A percentile compares a stretch with the other conserved stretches of the same genome.
Evolutionary conservation across 2,329 filamentous ascomycete species (phyloP).

Genomic region (Arachnomyces sp.): DNA sequence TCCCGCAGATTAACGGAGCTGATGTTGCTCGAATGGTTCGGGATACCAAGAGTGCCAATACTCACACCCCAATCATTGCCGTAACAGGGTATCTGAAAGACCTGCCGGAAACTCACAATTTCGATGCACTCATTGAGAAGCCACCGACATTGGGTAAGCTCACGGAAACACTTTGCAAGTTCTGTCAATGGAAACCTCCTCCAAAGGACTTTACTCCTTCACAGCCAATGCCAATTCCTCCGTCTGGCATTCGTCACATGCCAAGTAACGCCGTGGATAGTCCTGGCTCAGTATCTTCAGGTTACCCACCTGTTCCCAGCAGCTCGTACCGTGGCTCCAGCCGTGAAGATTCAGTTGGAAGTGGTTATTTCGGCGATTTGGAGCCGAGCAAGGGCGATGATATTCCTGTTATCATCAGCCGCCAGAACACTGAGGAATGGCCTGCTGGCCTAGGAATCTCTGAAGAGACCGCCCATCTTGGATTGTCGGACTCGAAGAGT

Average conservation of each 20-base stretch:
- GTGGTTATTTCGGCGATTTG: slow-evolving; percentile 75
- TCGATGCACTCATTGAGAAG: slow-evolving; percentile 92
- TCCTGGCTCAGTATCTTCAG: slow-evolving; percentile 68
- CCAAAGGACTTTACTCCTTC: slow-evolving; percentile 47
- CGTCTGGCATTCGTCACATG: slow-evolving; percentile 55
- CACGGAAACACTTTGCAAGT: slow-evolving; percentile 73
- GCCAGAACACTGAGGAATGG: slow-evolving; percentile 71
- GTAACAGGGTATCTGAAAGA: slow-evolving; percentile 98
- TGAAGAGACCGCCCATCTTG: slow-evolving; percentile 40
- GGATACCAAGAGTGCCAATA: slow-evolving; percentile 91
- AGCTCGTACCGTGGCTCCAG: slow-evolving; percentile 73
- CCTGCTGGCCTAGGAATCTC: slow-evolving; percentile 68
- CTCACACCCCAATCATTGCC: slow-evolving; percentile 88
- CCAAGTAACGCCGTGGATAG: slow-evolving; percentile 65
- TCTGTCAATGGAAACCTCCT: slow-evolving; percentile 91
- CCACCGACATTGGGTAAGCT: slow-evolving; percentile 89
- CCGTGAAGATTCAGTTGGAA: slow-evolving; percentile 76
- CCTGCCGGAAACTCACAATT: slow-evolving; percentile 87
- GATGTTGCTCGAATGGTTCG: slow-evolving; percentile 97
- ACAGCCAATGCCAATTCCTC: slow-evolving; percentile 52
- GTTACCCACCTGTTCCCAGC: slow-evolving; percentile 61
- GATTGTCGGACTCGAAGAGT: slow-evolving; percentile 16
- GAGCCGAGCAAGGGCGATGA: slow-evolving; percentile 75
- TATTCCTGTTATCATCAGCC: slow-evolving; percentile 64
- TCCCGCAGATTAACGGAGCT: slow-evolving; percentile 89